Percentiles rank a stretch among this genome's conserved stretches.
phyloP scores from a whole-genome alignment of 306 rosid genomes.

The Lablab purpureus region DNA sequence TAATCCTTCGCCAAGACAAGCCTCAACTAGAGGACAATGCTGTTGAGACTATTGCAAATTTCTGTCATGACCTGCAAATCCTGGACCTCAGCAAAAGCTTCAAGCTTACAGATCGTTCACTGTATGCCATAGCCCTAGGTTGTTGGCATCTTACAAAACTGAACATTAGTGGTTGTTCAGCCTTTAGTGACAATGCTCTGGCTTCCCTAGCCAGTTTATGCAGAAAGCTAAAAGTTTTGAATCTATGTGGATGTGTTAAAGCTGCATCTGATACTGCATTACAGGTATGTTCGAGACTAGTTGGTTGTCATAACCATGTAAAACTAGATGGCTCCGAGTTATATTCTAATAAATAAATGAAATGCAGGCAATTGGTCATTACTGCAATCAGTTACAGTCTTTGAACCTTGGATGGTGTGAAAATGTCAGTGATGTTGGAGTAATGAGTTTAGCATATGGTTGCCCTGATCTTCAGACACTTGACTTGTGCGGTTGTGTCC shows the following conservation, averaged over 20 bases:
- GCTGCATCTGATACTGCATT: slow-evolving; percentile 79
- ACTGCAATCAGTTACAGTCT: slow-evolving; percentile 72
- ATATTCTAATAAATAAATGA: slow-evolving; percentile 1
- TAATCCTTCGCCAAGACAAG: slow-evolving; percentile 80
- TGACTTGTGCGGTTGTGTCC: slow-evolving; percentile 86
- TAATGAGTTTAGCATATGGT: slow-evolving; percentile 81
- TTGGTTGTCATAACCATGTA: not conserved
- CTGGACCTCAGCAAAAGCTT: slow-evolving; percentile 95
- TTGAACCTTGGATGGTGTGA: slow-evolving; percentile 97
- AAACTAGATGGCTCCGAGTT: slow-evolving; percentile 23
- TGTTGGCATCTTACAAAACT: slow-evolving; percentile 70
- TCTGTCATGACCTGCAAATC: slow-evolving; percentile 78
- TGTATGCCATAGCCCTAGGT: slow-evolving; percentile 71
- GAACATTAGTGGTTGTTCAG: slow-evolving; percentile 82
- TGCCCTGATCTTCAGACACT: slow-evolving; percentile 86
- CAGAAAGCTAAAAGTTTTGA: slow-evolving; percentile 65
- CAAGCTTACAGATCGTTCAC: slow-evolving; percentile 79
- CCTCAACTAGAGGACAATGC: slow-evolving; percentile 86
- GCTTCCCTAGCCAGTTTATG: slow-evolving; percentile 72
- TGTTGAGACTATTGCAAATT: slow-evolving; percentile 70
- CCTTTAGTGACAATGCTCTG: slow-evolving; percentile 77
- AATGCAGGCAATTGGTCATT: slow-evolving; percentile 80
- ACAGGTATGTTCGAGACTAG: slow-evolving; percentile 59
- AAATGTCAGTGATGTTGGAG: slow-evolving; percentile 79
- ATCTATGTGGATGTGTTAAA: slow-evolving; percentile 84